Base-by-base conservation (phyloP, 768 basidiomycete species). In the Boletus tylopilopsis region DNA sequence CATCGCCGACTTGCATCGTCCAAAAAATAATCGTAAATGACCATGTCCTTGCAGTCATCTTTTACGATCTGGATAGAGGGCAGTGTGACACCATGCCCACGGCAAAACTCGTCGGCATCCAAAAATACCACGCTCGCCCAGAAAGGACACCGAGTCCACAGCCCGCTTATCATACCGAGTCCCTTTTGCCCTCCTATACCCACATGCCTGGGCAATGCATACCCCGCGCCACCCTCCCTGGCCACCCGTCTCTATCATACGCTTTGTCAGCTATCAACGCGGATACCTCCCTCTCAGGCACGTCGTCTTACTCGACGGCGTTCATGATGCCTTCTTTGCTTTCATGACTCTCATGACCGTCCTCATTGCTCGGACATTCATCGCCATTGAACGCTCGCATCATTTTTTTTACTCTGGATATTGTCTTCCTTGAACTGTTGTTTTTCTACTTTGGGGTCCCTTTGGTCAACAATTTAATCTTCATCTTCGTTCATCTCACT, bases 21-120 rank as follows among this genome's bases (percentile, higher is more conserved):
- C 88, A 90, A 69, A 80, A 88, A 70, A 71, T 90, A 57, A 71
- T 81, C 49, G 76, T 81, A 48, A 85, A 88, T 68, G 77, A 77
- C 57, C 76, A 77, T 53, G 75, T 80, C 16, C 70, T 87, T 44
- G 77, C 87, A 45, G 78, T 76, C 57, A 69, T 88, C 55, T 73
- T 82, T 42, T 89, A 87, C 64, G 79, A 85, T 56, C 71, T 90
- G 57, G 81, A 85, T 59, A 79, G 84, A 62, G 74, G 72, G 56
- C 67, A 72, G 56, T 70, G 72, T 30, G 72, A 72, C 51, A 62
- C 67, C 47, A 69, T 75, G 67, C 85, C 87, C 15, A 76, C 80
- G 41, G 85, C 79, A 51, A 76, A 83, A 60, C 72, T 90, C 54
- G 47, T 80, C 55, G 76, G 74, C 34, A 78, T 78, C 64, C 73